Conservation (phyloP, 2,329 filamentous ascomycete species). For the Hypoxylon sp. region DNA sequence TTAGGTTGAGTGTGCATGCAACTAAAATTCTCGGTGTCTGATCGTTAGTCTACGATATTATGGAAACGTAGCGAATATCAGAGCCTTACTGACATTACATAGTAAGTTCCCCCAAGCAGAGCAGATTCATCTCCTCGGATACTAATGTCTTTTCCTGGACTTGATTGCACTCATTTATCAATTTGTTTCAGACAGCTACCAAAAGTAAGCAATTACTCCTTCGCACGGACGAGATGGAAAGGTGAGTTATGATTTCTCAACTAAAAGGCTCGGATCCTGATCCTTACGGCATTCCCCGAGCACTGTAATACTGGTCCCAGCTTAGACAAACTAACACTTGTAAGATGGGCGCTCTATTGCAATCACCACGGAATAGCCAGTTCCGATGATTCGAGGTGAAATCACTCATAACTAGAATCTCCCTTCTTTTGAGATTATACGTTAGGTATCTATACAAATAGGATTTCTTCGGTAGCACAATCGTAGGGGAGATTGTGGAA, state of each 20-base stretch:
- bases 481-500: neutral
- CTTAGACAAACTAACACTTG: conserved; percentile 2
- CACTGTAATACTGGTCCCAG: neutral
- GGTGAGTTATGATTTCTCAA: conserved; percentile 13
- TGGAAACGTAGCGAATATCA: neutral
- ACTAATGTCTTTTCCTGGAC: neutral
- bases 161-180: neutral
- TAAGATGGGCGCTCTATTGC: neutral
- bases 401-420: conserved; percentile 1
- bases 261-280: neutral
- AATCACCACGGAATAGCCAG: conserved; percentile 5
- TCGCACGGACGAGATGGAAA: conserved; percentile 5
- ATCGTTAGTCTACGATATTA: neutral
- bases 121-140: neutral
- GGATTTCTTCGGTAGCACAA: conserved; percentile 3
- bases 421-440: neutral
- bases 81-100: neutral
- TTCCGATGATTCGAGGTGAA: neutral
- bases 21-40: neutral
- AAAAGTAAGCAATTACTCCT: neutral
- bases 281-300: conserved; percentile 10
- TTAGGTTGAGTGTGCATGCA: neutral
- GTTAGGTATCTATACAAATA: neutral
- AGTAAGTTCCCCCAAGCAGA: neutral
- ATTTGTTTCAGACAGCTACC: conserved; percentile 1